Percentiles rank a stretch among this genome's conserved stretches.
These are phyloP conservation scores for Monosporascus sp. DNA, from an alignment of 2,329 filamentous ascomycete species.

Conservation along the genomic window DNA sequence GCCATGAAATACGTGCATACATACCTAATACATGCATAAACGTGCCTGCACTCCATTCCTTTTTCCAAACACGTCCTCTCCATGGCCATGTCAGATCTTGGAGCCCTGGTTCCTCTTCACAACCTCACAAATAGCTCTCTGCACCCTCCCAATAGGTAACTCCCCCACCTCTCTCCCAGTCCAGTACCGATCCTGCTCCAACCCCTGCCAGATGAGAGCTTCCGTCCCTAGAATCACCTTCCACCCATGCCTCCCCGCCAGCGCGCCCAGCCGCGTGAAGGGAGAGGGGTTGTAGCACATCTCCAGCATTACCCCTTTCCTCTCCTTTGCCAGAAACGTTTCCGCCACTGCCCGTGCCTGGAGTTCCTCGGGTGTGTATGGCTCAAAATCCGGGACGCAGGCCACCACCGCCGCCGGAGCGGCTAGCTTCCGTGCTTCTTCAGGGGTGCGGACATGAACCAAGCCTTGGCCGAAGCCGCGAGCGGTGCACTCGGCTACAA, in stretches of 20 bases:
- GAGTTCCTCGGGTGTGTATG: conserved; percentile 57
- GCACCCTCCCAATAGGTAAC: neutral
- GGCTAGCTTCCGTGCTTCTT: conserved; percentile 54
- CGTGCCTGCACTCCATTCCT: no score
- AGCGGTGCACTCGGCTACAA: conserved; percentile 57
- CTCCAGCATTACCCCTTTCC: conserved; percentile 67
- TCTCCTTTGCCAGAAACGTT: conserved; percentile 39
- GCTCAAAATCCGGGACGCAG: conserved; percentile 73
- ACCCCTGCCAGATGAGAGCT: conserved; percentile 70
- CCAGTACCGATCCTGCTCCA: conserved; percentile 49
- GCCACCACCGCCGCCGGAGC: conserved; percentile 64
- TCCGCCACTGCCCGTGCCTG: conserved; percentile 52
- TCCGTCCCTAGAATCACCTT: conserved; percentile 71
- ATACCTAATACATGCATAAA: no score
- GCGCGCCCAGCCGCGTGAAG: conserved; percentile 58
- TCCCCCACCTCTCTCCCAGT: neutral
- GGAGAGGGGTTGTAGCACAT: conserved; percentile 80
- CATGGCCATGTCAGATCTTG: no score
- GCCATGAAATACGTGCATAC: no score
- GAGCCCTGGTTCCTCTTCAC: no score
- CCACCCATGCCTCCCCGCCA: conserved; percentile 61
- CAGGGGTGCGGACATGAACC: conserved; percentile 54
- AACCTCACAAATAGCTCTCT: no score
- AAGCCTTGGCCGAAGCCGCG: conserved; percentile 57
- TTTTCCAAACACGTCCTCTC: no score